These are phyloP conservation scores for Schizochytrium sp. DNA, from an alignment of 108 stramenopile species.

Conservation along the genomic window DNA sequence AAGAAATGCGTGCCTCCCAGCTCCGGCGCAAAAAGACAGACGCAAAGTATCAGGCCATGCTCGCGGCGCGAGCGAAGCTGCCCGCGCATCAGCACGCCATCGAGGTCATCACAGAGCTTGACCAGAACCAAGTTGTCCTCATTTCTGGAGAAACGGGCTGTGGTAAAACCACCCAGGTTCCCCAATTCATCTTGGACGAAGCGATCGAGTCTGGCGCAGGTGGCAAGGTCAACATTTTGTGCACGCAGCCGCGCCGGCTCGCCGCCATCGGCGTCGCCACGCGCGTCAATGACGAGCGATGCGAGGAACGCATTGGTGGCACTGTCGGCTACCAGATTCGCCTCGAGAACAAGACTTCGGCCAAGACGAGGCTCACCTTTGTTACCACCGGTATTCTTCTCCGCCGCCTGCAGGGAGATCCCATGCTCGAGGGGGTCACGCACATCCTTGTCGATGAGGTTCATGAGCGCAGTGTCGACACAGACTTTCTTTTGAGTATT, in stretches of 20 bases:
- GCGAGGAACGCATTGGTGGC: conserved; percentile 3
- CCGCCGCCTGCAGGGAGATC: conserved; percentile 67
- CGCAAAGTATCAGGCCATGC: neutral
- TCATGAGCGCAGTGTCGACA: conserved; percentile 75
- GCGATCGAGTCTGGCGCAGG: conserved; percentile 22
- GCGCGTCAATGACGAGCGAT: conserved; percentile 42
- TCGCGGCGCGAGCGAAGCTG: neutral
- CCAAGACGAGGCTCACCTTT: conserved; percentile 64
- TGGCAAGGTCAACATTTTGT: conserved; percentile 57
- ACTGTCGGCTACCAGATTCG: conserved; percentile 81
- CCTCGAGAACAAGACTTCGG: conserved; percentile 57
- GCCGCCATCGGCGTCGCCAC: conserved; percentile 48
- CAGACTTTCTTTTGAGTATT: conserved; percentile 78
- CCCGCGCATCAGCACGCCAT: neutral
- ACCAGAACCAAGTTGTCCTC: neutral
- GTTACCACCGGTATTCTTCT: conserved; percentile 81
- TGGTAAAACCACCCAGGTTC: conserved; percentile 62
- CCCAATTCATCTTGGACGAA: conserved; percentile 70
- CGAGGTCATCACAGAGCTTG: neutral
- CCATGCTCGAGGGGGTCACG: conserved; percentile 51
- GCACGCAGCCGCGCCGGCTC: conserved; percentile 52
- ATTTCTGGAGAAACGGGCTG: conserved; percentile 49
- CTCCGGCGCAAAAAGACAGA: neutral
- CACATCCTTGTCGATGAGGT: conserved; percentile 77
- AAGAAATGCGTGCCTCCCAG: neutral